A percentile compares a stretch with the other conserved stretches of the same genome.
These are phyloP conservation scores for Viridothelium virens DNA, from an alignment of 495 filamentous ascomycete species.

Conservation along the genomic window DNA sequence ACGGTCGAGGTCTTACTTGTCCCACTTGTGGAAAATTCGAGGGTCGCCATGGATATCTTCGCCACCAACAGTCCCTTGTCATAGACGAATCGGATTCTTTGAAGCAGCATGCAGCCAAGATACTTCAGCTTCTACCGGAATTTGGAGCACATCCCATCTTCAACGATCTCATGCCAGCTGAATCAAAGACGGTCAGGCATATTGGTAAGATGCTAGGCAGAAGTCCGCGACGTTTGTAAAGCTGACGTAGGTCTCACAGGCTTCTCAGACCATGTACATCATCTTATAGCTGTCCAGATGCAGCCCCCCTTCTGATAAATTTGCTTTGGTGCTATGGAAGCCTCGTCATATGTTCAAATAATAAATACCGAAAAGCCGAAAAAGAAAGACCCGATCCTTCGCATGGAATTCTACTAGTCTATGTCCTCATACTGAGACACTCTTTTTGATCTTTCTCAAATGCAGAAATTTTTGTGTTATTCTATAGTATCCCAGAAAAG, in stretches of 20 bases:
- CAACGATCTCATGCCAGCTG: neutral
- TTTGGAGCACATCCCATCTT: neutral
- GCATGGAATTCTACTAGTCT: neutral
- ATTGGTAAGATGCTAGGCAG: neutral
- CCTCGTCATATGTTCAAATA: neutral
- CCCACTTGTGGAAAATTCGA: neutral
- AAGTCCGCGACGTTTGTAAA: neutral
- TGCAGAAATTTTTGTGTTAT: neutral
- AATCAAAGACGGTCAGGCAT: neutral
- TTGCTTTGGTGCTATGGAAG: neutral
- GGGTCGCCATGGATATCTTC: neutral
- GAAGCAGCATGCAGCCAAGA: neutral
- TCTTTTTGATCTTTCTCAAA: neutral
- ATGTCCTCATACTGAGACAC: neutral
- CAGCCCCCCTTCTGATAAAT: neutral
- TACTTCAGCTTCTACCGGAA: neutral
- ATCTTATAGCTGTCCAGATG: neutral
- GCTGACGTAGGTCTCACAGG: neutral
- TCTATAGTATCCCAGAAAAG: no score
- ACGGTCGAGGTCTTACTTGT: neutral
- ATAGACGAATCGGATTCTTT: neutral
- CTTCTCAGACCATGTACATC: neutral
- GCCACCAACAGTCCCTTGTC: neutral
- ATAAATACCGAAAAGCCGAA: neutral
- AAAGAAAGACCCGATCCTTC: neutral